Base-by-base conservation (phyloP, 768 basidiomycete genomes). In the Suillus subluteus region DNA sequence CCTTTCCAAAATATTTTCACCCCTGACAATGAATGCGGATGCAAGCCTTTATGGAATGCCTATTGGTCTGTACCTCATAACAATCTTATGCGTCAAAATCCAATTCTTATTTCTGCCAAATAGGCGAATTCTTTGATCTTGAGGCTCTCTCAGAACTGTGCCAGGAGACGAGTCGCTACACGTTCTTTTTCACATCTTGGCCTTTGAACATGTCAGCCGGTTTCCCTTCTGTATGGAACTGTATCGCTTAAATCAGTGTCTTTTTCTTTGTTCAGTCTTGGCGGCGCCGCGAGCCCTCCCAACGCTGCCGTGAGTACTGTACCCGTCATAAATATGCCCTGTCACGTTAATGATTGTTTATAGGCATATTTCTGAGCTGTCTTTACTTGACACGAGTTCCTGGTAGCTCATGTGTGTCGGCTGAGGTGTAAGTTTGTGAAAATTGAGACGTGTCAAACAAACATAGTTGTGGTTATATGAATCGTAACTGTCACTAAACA, bases 161-260 rank as follows among this genome's bases (percentile, higher is more conserved):
- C 71, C 83, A 82, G 6, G 83, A 84, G 67, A 85, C 84, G 2
- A 82, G 84, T 6, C 78, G 88, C 70, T 91, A 89, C 73, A 88
- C 87, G 12, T 91, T 92, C 75, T 91, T 91, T 82, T 90, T 91
- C 78, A 83, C 88, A 1, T 91, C 88, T 3, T 91, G 88, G 89
- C 90, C 90, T 0, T 79, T 92, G 68, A 85, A 90, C 73, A 86
- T 91, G 89, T 90, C 69, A 70, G 87, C 76, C 8, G 44, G 30
- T 35, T n/a, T 54, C 35, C 35, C 35, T 50, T 59, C 65, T 67
- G 66, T 70, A 50, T 48, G 11, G 66, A 56, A 2, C 9, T 35
- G 5, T 48, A 63, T 26, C 62, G 62, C 40, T 63, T 56, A 26
- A 61, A 50, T 65, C 12, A 40, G 37, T 21, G 11, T 43, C 16